These are phyloP conservation scores for Monilinia aucupariae DNA, from an alignment of 2,329 filamentous ascomycete genomes.

Conservation along the genomic window DNA sequence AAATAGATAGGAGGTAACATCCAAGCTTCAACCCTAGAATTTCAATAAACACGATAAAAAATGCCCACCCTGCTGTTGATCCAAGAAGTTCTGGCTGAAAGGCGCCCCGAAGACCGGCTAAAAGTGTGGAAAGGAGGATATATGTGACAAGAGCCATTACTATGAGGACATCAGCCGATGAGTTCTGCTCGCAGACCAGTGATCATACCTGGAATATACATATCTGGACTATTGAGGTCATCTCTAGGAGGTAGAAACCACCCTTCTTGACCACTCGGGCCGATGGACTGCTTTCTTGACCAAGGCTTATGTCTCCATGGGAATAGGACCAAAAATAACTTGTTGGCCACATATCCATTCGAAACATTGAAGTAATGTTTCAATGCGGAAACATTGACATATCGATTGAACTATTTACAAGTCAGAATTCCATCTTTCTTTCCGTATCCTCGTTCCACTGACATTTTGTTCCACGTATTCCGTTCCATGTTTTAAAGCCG, in stretches of 20 bases:
- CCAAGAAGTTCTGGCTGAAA: constrained; percentile 94
- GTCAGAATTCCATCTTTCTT: constrained; percentile 19
- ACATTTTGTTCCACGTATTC: constrained; percentile 96
- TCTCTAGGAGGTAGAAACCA: constrained; percentile 89
- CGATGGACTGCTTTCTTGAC: constrained; percentile 80
- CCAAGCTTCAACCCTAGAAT: constrained; percentile 87
- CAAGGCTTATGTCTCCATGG: constrained; percentile 97
- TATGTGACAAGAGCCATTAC: constrained; percentile 98
- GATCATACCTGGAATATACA: constrained; percentile 73
- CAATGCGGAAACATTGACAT: constrained; percentile 84
- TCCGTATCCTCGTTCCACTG: constrained; percentile 22
- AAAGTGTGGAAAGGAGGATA: constrained; percentile 84
- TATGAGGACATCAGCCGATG: background rate
- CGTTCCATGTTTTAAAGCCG: constrained; percentile 83
- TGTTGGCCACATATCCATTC: constrained; percentile 92
- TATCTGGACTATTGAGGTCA: constrained; percentile 95
- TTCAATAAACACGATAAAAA: constrained; percentile 79
- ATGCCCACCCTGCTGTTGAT: constrained; percentile 71
- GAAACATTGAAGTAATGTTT: constrained; percentile 99
- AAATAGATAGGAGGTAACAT: constrained; percentile 90
- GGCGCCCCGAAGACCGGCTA: constrained; percentile 82
- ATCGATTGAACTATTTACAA: constrained; percentile 59
- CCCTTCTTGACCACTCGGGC: constrained; percentile 62
- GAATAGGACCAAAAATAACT: constrained; percentile 88
- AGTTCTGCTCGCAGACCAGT: background rate